Evolutionary conservation across 2,329 filamentous ascomycete species (phyloP), one percentile per base, ranked within the genome.

Genomic region (Epichloe gansuensis): DNA sequence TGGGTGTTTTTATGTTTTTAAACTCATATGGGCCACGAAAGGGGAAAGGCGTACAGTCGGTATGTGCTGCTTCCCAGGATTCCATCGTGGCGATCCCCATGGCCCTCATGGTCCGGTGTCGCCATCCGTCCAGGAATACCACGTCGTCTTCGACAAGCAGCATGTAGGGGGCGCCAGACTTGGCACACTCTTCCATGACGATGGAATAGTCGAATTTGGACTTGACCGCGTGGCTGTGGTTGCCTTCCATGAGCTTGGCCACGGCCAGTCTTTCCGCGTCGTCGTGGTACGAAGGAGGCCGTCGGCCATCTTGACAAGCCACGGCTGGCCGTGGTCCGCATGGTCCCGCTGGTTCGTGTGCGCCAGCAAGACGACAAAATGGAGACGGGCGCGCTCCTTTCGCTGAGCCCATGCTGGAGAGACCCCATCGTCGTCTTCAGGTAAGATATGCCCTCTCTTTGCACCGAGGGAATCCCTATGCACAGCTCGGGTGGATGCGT

Each of bases 151-250:
- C 55, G 11, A 52, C 31, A 23, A 56, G 44, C n/a, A 56, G 43
- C 21, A 48, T 51, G 50, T 54, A 53, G 23, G 49, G 46, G 15
- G 55, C 49, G 6, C 47, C 47, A 7, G 43, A 42, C 34, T 42
- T 48, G 15, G 15, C 15, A 34, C 55, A 56, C 28, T 50, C 53
- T 23, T 54, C 55, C 55, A 56, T 52, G 15, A 56, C 34, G 15
- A 54, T 52, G 11, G 52, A 52, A 21, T 56, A 56, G 39, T 56
- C 52, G 23, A 54, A 51, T 46, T 55, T 55, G 31, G 51, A 51
- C 44, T 55, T 54, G 23, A 49, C 37, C 4, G 54, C 41, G 21
- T 54, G 51, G 6, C 3, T 50, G 13, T 47, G 21, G 35, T 54
- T 42, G 21, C 17, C n/a, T 41, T 53, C 52, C 51, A 53, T 51